Evolutionary conservation across 2,329 filamentous ascomycete genomes (phyloP).

Genomic region (Sphaerulina musiva): DNA sequence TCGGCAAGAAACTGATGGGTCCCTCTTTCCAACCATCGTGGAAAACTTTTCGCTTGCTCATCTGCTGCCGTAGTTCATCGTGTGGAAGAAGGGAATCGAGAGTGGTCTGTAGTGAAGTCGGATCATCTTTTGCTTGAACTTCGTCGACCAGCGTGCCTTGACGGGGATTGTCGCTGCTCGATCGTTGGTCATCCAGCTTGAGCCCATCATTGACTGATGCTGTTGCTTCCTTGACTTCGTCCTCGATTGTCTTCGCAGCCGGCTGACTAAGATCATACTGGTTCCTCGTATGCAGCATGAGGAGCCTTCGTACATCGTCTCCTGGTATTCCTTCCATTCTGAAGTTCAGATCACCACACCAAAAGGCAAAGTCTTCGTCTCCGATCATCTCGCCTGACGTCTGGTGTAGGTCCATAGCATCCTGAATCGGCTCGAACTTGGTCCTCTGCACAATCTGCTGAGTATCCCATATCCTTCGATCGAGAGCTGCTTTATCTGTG

Average conservation of each 20-base stretch:
- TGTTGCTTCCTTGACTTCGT: slow-evolving; percentile 29
- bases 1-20: slow-evolving; percentile 78
- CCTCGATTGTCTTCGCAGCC: slow-evolving; percentile 33
- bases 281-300: slow-evolving; percentile 74
- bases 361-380: slow-evolving; percentile 89
- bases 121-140: slow-evolving; percentile 59
- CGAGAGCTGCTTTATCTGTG: slow-evolving; percentile 66
- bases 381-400: slow-evolving; percentile 62
- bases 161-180: slow-evolving; percentile 16
- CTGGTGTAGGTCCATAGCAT: slow-evolving; percentile 56
- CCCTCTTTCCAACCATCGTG: slow-evolving; percentile 91
- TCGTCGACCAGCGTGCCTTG: slow-evolving; percentile 25
- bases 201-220: slow-evolving; percentile 19
- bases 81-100: slow-evolving; percentile 80
- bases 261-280: slow-evolving; percentile 57
- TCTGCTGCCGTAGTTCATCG: slow-evolving; percentile 73
- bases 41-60: slow-evolving; percentile 70
- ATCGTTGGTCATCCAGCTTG: slow-evolving; percentile 9
- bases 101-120: slow-evolving; percentile 80
- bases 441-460: slow-evolving; percentile 69
- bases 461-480: slow-evolving; percentile 85
- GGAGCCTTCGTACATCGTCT: slow-evolving; percentile 76
- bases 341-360: slow-evolving; percentile 96
- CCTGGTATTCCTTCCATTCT: slow-evolving; percentile 80
- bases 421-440: slow-evolving; percentile 67